phyloP scores from a whole-genome alignment of 2,329 filamentous ascomycete species.

The Tolypocladium guangdongense region DNA sequence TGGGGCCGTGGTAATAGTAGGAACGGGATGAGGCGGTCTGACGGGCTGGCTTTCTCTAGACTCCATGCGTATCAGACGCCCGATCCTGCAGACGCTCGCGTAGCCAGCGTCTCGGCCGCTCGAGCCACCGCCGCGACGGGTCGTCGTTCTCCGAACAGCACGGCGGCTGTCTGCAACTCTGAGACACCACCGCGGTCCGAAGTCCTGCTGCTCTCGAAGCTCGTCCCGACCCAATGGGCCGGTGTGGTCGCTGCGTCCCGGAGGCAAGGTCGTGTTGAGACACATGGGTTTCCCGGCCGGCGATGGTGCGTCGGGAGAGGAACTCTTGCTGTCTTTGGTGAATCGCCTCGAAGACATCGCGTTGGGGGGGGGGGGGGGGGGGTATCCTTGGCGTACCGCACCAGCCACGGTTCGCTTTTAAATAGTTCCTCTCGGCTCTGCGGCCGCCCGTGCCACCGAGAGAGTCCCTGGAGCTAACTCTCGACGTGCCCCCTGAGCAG shows the following conservation, averaged over 20 bases:
- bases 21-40: background rate
- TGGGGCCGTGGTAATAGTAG: background rate
- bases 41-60: background rate
- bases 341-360: conserved; percentile 1
- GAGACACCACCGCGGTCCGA: conserved; percentile 1
- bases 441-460: background rate
- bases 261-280: background rate
- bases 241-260: background rate
- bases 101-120: conserved; percentile 1
- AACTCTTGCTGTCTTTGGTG: background rate
- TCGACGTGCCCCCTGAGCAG: background rate
- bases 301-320: background rate
- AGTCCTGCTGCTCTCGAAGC: background rate
- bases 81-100: conserved; percentile 4
- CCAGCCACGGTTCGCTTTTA: background rate
- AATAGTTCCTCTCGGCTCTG: background rate
- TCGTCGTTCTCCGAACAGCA: background rate
- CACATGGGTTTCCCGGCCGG: background rate
- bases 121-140: background rate
- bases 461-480: background rate
- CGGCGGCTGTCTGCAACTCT: background rate
- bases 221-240: conserved; percentile 3
- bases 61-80: background rate
- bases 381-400: too few species aligned
- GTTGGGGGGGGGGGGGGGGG: too few species aligned